Percentiles rank a stretch among this genome's conserved stretches.
Conservation (phyloP, 2,329 filamentous ascomycete genomes). For the Claviceps sorghi region DNA sequence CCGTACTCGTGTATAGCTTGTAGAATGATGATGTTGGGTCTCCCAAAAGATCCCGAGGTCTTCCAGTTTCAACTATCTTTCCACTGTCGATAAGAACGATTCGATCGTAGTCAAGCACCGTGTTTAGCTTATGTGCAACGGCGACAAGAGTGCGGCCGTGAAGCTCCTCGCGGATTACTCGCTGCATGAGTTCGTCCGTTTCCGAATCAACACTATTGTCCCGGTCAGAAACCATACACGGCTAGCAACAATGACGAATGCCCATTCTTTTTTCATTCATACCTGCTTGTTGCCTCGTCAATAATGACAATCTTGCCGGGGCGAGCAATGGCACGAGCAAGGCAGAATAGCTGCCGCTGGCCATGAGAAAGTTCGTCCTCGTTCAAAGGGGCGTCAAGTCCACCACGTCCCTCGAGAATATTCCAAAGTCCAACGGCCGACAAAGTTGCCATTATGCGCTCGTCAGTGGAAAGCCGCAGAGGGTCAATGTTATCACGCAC, state of each 20-base stretch:
- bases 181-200: conserved; percentile 20
- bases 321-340: conserved; percentile 21
- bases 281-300: conserved; percentile 22
- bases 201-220: conserved; percentile 19
- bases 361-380: conserved; percentile 23
- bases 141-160: conserved; percentile 35
- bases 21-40: conserved; percentile 6
- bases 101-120: conserved; percentile 35
- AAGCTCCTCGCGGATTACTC: conserved; percentile 19
- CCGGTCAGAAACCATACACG: not conserved
- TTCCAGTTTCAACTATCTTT: conserved; percentile 33
- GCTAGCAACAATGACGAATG: not conserved
- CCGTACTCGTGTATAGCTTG: conserved; percentile 6
- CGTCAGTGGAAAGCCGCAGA: conserved; percentile 19
- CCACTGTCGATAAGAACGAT: conserved; percentile 57
- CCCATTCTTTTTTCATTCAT: conserved; percentile 1
- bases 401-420: conserved; percentile 23
- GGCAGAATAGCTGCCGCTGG: conserved; percentile 30
- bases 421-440: conserved; percentile 29
- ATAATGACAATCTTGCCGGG: conserved; percentile 21
- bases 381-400: conserved; percentile 21
- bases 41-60: conserved; percentile 6
- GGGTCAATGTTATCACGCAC: conserved; percentile 37
- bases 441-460: conserved; percentile 27
- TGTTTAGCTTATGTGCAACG: conserved; percentile 28